These are phyloP conservation scores for Austropuccinia psidii DNA, from an alignment of 1,284 basidiomycete genomes.

Conservation along the genomic window DNA sequence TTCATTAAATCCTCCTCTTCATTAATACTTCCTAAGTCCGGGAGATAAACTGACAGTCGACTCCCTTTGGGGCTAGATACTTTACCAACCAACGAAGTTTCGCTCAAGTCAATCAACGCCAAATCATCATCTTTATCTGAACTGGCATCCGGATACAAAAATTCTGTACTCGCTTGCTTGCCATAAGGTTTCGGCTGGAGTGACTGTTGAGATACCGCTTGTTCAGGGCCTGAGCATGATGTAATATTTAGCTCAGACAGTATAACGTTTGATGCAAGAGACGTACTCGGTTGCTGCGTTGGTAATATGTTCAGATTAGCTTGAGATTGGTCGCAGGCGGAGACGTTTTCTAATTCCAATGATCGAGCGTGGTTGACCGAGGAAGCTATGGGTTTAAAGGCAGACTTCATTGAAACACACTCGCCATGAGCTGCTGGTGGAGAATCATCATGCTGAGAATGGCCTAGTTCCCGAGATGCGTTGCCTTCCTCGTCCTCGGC, in stretches of 20 bases:
- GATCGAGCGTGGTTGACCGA: background rate
- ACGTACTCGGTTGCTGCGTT: too few species aligned
- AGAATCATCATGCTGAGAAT: background rate
- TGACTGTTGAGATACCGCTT: too few species aligned
- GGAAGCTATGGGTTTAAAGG: background rate
- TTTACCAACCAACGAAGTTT: background rate
- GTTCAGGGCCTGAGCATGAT: too few species aligned
- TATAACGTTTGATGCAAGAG: too few species aligned
- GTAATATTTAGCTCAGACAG: too few species aligned
- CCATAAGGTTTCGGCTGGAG: too few species aligned
- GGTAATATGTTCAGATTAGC: too few species aligned
- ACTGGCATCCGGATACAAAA: slow-evolving; percentile 2
- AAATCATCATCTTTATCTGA: background rate
- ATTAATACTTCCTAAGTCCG: background rate
- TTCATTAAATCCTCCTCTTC: slow-evolving; percentile 7
- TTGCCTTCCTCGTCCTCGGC: background rate
- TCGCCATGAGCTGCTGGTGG: background rate
- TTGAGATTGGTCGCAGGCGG: background rate
- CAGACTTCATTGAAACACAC: background rate
- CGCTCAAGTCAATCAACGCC: slow-evolving; percentile 16
- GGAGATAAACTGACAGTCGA: background rate
- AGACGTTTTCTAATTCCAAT: background rate
- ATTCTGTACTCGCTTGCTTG: slow-evolving; percentile 9
- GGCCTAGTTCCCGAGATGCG: background rate
- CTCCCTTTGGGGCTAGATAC: background rate